Evolutionary conservation across 192 early-diverging fungal species (phyloP).

Genomic region (Coemansia sp.): DNA sequence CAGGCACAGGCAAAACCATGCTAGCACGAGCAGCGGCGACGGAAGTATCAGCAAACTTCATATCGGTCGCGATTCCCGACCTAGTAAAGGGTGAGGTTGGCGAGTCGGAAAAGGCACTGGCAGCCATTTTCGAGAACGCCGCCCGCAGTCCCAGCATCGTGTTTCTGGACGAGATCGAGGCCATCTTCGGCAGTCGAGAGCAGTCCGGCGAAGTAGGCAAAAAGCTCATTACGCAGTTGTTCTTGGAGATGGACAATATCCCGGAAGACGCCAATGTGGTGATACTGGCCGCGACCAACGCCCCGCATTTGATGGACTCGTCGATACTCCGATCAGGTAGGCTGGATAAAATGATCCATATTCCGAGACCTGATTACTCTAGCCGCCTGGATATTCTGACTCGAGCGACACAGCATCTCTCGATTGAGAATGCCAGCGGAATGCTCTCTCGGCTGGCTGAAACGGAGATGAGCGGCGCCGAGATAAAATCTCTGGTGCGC

Average conservation of each 20-base stretch:
- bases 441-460: constrained; percentile 19
- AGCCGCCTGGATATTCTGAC: constrained; percentile 68
- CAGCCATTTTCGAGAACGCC: constrained; percentile 69
- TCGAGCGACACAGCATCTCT: constrained; percentile 33
- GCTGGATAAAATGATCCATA: constrained; percentile 72
- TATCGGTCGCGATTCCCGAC: constrained; percentile 74
- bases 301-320: constrained; percentile 67
- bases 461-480: constrained; percentile 31
- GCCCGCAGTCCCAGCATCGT: constrained; percentile 74
- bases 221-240: constrained; percentile 74
- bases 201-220: constrained; percentile 66
- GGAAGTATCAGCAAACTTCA: constrained; percentile 77
- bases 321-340: constrained; percentile 82
- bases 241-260: constrained; percentile 75
- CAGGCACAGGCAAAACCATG: constrained; percentile 92
- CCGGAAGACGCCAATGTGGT: constrained; percentile 59
- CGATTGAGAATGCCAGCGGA: constrained; percentile 9
- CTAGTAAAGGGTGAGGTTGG: constrained; percentile 90
- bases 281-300: constrained; percentile 86
- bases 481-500: constrained; percentile 35
- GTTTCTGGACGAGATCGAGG: constrained; percentile 94
- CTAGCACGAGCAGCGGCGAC: constrained; percentile 81
- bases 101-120: constrained; percentile 91
- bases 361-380: constrained; percentile 59
- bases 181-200: constrained; percentile 75